These are phyloP conservation scores for Cyberlindnera sargentensis DNA, from an alignment of 805 yeast genomes.

Conservation along the genomic window DNA sequence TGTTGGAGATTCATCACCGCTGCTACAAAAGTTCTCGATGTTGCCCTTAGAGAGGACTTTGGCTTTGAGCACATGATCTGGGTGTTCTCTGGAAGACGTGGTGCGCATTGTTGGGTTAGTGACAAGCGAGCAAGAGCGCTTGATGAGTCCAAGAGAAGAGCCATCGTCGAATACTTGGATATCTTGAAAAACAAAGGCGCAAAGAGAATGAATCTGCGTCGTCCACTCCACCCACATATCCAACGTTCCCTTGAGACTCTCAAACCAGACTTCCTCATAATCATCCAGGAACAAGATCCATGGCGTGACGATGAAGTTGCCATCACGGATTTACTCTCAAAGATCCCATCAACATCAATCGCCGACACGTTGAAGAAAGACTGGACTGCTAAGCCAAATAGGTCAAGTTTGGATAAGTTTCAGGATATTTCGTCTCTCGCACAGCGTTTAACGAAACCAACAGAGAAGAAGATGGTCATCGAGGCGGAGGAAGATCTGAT, in stretches of 20 bases:
- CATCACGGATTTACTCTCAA: constrained; percentile 48
- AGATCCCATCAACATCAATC: constrained; percentile 52
- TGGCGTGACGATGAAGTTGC: constrained; percentile 57
- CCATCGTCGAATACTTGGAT: constrained; percentile 80
- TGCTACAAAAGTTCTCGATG: constrained; percentile 70
- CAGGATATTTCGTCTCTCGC: constrained; percentile 56
- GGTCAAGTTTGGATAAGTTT: constrained; percentile 68
- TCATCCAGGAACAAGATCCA: constrained; percentile 83
- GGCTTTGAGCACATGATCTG: constrained; percentile 83
- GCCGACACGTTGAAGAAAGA: constrained; percentile 43
- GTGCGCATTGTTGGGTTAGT: constrained; percentile 98
- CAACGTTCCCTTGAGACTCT: constrained; percentile 67
- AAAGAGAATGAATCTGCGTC: constrained; percentile 46
- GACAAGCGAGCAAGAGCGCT: constrained; percentile 73
- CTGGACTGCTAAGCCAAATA: constrained; percentile 51
- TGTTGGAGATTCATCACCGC: constrained; percentile 93
- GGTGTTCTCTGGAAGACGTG: constrained; percentile 98
- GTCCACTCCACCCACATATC: constrained; percentile 88
- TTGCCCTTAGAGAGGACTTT: constrained; percentile 75
- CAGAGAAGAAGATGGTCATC: constrained; percentile 42
- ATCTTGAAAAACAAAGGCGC: constrained; percentile 50
- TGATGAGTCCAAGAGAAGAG: constrained; percentile 66
- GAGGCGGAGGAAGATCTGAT: constrained; percentile 81
- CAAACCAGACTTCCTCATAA: constrained; percentile 52
- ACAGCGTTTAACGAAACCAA: constrained; percentile 30